Conservation (phyloP, 352 stramenopile species). For the Phytopythium chamaehyphon region DNA sequence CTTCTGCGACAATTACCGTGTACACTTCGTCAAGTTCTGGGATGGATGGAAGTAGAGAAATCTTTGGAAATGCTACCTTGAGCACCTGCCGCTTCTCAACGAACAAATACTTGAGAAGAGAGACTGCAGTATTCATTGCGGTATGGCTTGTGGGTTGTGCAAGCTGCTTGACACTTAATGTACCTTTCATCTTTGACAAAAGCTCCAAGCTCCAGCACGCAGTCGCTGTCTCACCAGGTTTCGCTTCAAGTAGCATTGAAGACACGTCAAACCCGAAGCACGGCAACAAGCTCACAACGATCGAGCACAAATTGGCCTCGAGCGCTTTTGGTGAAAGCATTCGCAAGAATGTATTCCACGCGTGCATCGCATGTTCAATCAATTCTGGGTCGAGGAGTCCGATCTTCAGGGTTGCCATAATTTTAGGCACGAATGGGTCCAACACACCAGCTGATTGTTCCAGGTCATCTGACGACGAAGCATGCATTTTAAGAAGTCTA, state of each 20-base stretch:
- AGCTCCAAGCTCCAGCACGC: conserved; percentile 38
- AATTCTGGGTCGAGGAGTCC: conserved; percentile 53
- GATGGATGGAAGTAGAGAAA: conserved; percentile 64
- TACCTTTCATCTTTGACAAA: conserved; percentile 7
- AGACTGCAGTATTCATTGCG: conserved; percentile 23
- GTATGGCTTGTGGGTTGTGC: not conserved
- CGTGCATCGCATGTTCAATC: conserved; percentile 55
- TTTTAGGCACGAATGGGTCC: conserved; percentile 84
- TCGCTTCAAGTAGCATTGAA: conserved; percentile 30
- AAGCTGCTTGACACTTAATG: not conserved
- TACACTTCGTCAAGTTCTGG: conserved; percentile 68
- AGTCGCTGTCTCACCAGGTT: not conserved
- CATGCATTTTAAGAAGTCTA: conserved; percentile 62
- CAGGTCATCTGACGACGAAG: conserved; percentile 17
- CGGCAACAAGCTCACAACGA: conserved; percentile 82
- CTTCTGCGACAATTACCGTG: conserved; percentile 42
- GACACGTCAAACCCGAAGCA: conserved; percentile 53
- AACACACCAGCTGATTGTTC: conserved; percentile 43
- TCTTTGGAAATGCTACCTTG: conserved; percentile 56
- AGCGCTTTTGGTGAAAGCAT: conserved; percentile 79
- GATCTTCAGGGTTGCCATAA: conserved; percentile 88
- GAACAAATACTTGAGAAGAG: conserved; percentile 66
- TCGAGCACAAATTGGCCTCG: conserved; percentile 81
- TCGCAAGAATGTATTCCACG: conserved; percentile 75
- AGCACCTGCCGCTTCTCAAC: conserved; percentile 61